Evolutionary conservation across 108 stramenopile genomes (phyloP), one percentile per base, ranked within the genome.

Genomic region (Licmophora abbreviata): DNA sequence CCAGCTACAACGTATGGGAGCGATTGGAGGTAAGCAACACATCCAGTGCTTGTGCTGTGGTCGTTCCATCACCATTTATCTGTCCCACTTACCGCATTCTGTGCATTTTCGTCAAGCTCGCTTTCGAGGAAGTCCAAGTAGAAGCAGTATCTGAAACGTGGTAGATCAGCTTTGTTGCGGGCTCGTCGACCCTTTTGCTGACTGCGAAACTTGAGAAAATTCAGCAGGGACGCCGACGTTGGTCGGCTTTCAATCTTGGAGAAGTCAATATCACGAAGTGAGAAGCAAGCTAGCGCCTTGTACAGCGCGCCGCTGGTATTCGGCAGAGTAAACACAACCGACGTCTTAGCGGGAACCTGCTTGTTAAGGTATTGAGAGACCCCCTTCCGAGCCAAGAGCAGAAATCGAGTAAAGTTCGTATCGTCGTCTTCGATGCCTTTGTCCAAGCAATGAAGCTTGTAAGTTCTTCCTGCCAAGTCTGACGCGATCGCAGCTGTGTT

Each of bases 241-340:
- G 97, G 97, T 1, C 97, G 73, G 18, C 81, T 85, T 71, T 99
- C 97, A 57, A 99, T 96, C 71, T 99, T 99, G 50, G 76, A 71
- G 75, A 93, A 93, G 64, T 97, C 95, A 54, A 99, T 94, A 51
- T 98, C 94, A 23, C 95, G 61, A 51, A 95, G 54, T 21, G 81
- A 75, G 60, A 99, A 99, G 68, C 95, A 96, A 2, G 95, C 94
- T 29, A 99, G 64, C 5, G 95, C 93, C 54, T 96, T 96, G 69
- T 95, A 95, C 51, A 99, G 58, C 5, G 95, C 95, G 5, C 97
- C 96, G 0, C 94, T 72, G 32, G 73, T 78, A 58, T 97, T 91
- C 15, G 89, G 81, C 17, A 97, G 59, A 6, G 94, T 94, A 66
- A 99, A 99, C 29, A 97, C 94, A 50, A 98, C 54, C 21, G 86